Conservation (phyloP, 2,329 filamentous ascomycete species). For the Clonostachys sp. region DNA sequence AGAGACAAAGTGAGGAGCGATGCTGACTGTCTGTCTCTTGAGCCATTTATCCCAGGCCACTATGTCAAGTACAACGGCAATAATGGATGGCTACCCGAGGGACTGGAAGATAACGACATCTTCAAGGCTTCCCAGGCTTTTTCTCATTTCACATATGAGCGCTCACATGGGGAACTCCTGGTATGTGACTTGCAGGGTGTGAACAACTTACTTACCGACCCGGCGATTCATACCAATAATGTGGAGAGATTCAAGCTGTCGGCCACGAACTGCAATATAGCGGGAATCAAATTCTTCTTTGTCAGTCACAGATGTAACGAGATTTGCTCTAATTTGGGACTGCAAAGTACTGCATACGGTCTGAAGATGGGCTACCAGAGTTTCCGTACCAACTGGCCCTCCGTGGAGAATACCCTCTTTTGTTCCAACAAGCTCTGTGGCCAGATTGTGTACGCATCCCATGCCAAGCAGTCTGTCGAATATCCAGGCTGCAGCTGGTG, state of each 20-base stretch:
- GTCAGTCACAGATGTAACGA: conserved; percentile 23
- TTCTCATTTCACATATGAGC: conserved; percentile 34
- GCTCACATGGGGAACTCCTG: conserved; percentile 25
- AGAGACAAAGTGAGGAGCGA: conserved; percentile 2
- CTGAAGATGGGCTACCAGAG: conserved; percentile 8
- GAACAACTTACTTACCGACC: conserved; percentile 25
- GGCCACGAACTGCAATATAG: conserved; percentile 21
- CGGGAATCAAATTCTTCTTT: conserved; percentile 33
- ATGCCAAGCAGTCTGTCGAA: conserved; percentile 10
- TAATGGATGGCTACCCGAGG: conserved; percentile 18
- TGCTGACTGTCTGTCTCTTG: conserved; percentile 19
- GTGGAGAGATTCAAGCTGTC: conserved; percentile 20
- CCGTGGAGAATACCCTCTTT: conserved; percentile 18
- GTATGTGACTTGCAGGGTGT: conserved; percentile 30
- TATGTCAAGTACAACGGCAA: conserved; percentile 35
- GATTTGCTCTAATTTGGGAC: conserved; percentile 19
- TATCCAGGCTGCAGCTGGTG: conserved; percentile 22
- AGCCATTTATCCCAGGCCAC: conserved; percentile 24
- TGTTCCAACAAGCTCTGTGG: conserved; percentile 34
- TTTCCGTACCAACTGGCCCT: conserved; percentile 24
- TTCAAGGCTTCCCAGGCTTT: conserved; percentile 29
- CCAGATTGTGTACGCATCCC: conserved; percentile 17
- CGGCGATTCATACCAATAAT: conserved; percentile 26
- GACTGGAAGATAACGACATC: conserved; percentile 8
- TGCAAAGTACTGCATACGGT: conserved; percentile 15